Evolutionary conservation across 495 filamentous ascomycete genomes (phyloP), one percentile per base, ranked within the genome.

Genomic region (Polyplosphaeria fusca): DNA sequence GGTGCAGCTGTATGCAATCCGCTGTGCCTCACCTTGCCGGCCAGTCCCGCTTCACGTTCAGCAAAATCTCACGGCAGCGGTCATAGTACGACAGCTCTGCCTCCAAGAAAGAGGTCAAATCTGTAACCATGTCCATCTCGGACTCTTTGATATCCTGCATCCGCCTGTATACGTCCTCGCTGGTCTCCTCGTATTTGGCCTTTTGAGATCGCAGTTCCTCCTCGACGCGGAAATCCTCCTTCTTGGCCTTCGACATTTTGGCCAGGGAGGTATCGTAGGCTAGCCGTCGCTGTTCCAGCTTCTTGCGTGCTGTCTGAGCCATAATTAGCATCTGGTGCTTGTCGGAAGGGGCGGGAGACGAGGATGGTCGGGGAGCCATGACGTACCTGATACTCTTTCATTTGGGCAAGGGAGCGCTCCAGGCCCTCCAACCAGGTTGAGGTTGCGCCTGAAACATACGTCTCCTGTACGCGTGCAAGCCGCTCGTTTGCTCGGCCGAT

Each of bases 81-180:
- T 97, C 92, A 65, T 96, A 86, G 70, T 95, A 97, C 47, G 85
- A 84, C 52, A 97, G 76, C 71, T 98, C 91, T 25, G 90, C 87
- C 54, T 98, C 92, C 51, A 97, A 69, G 68, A 98, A 95, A 5
- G 80, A 73, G 1, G 82, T 81, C 50, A 98, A 71, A 65, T 96
- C 92, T 52, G 78, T 78, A 26, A 96, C 80, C 59, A 85, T 91
- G 46, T 97, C 93, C 16, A 73, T 78, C 68, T 98, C 93, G 5
- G 89, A 82, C 48, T 96, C 89, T 70, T 93, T 88, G 70, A 98
- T 95, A 61, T 98, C 93, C 70, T 93, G 82, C 94, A 98, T 98
- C 50, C 93, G 81, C 58, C 92, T 83, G 59, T 83, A 78, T 54
- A 98, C 92, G 63, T 98, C 93, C 59, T 97, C 93, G 58, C 82